Conservation (phyloP, 345 rosid species). For the Ceriops tagal region DNA sequence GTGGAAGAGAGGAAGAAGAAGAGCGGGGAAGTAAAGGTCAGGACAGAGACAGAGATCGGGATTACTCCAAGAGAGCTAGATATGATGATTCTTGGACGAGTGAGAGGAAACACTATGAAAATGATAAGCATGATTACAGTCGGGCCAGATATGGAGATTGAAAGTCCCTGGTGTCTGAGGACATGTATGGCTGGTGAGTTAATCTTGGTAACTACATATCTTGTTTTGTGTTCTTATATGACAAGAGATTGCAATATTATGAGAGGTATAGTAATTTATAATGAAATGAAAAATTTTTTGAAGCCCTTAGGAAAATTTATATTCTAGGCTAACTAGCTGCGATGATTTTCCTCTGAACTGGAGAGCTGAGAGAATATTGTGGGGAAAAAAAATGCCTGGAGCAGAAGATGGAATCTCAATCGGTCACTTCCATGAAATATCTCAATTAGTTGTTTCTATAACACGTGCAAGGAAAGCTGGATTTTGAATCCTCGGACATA, state of each 20-base stretch:
- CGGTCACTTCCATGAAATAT: neutral
- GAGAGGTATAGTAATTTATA: neutral
- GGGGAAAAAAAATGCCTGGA: neutral
- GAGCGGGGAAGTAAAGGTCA: constrained; percentile 20
- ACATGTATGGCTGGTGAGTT: constrained; percentile 13
- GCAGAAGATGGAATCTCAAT: constrained; percentile 8
- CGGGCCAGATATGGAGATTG: constrained; percentile 14
- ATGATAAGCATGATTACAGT: no score
- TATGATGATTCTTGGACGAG: constrained; percentile 29
- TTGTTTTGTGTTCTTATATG: neutral
- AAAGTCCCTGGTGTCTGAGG: neutral
- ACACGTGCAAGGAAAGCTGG: neutral
- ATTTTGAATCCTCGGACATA: no score
- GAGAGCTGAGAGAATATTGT: no score
- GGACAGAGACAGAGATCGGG: constrained; percentile 23
- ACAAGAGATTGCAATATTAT: no score
- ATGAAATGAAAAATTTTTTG: neutral
- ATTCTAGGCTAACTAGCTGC: no score
- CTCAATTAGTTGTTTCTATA: neutral
- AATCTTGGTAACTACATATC: neutral
- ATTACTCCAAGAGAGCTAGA: constrained; percentile 30
- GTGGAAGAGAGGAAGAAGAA: constrained; percentile 36
- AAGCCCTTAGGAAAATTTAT: neutral
- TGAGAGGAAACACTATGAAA: constrained; percentile 25
- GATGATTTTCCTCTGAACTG: no score